Base-by-base conservation (phyloP, 2,329 filamentous ascomycete species). In the Xylariaceae sp. region DNA sequence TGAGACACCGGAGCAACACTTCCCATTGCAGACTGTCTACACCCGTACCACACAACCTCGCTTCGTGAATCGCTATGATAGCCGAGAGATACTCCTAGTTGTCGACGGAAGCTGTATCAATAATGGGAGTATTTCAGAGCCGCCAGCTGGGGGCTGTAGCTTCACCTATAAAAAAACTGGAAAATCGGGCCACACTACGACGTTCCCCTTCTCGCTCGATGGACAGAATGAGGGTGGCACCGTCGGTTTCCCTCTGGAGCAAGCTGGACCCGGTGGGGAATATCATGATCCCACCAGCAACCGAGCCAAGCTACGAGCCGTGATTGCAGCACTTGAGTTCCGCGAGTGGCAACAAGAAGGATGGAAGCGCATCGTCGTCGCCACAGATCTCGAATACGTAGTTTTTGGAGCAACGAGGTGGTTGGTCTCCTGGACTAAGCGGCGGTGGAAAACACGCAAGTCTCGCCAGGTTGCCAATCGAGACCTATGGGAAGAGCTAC, bases 331-430 rank as follows among this genome's bases (percentile, higher is more conserved):
- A n/a, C 68, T 78, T 7, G 64, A 71, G 42, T 75, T 73, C 57
- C 69, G 72, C 2, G 52, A 61, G 35, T 79, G 76, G 77, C 42
- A 58, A 6, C 64, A 60, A 13, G 75, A 79, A 56, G 72, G 71
- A 8, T 75, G 71, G 62, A 56, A 63, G 7, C 65, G 65, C 3
- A 51, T 81, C n/a, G 73, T 81, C 10, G 68, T 81, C 43, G 73
- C 76, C 13, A 80, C 75, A 0, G 76, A 81, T 50, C 76, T 75
- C 1, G 70, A 73, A 42, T 80, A 80, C 48, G 71, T 80, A 6
- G 72, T 72, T 11, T 55, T 70, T 6, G 75, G 77, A 9, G 66
- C 73, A 2, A 77, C 73, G 3, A 46, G 58, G 18, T 77, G 72
- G 71, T 54, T 76, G 13, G 65, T 63, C 30, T 55, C 42, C 1